Base-by-base conservation (phyloP, 257 asterid species). In the Ilex asprella region DNA sequence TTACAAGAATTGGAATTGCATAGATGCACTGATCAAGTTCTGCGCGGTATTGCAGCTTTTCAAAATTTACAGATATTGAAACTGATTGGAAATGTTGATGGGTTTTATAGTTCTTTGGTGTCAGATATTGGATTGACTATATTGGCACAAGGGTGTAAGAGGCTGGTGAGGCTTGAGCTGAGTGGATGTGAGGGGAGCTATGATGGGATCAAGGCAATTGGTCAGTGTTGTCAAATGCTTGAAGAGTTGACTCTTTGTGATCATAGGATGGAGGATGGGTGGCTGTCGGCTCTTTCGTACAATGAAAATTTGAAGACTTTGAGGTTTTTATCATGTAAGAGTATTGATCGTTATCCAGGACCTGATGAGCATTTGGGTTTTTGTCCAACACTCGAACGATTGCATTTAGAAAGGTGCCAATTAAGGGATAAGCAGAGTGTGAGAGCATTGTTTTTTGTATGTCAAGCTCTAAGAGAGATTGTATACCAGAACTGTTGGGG, bases 131-230 rank as follows among this genome's bases (percentile, higher is more conserved):
- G 96, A 29, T 56, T 88, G 80, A 88, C 84, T 43, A 81, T 88
- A 55, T 66, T 88, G 67, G 96, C 94, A 2, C 91, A 85, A 64
- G 96, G 96, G 6, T 88, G 96, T 60, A 79, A 81, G 69, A 76
- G 83, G 27, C 66, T 88, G 31, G 86, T 80, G 67, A 88, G 76
- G 58, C 87, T 88, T 31, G 96, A 88, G 73, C 44, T 88, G 78
- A 79, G 73, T 75, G 91, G 91, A 60, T 85, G 94, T 39, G 66
- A 68, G 57, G 96, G 96, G 41, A 72, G 91, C 67, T 85, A 77
- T 16, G 94, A 85, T 29, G 96, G 94, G 67, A 78, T 83, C 67
- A 76, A 73, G 63, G 83, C 94, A 2, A 78, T 88, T 12, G 94
- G 91, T 4, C 87, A 81, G 56, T 81, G 94, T 71, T 88, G 94